Conservation (phyloP, 2,329 filamentous ascomycete genomes). For the Ophiostoma novo-ulmi region DNA sequence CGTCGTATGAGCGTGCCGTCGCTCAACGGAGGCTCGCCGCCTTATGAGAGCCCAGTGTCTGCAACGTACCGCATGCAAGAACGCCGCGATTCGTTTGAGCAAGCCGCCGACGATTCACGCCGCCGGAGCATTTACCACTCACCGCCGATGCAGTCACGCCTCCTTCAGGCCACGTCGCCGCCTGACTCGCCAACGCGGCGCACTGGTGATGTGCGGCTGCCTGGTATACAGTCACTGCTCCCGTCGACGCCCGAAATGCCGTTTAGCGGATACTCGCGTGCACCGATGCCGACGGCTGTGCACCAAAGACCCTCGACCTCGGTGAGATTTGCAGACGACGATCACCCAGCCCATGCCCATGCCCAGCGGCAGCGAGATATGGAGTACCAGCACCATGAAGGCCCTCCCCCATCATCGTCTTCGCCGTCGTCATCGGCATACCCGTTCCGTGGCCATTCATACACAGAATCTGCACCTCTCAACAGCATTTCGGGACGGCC, state of each 20-base stretch:
- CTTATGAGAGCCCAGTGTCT: background rate
- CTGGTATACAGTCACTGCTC: background rate
- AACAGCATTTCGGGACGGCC: background rate
- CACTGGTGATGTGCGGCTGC: background rate
- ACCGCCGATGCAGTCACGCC: background rate
- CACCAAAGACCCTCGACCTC: background rate
- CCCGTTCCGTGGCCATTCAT: background rate
- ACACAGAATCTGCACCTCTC: conserved; percentile 9
- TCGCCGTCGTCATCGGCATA: background rate
- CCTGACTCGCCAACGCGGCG: conserved; percentile 10
- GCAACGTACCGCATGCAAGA: conserved; percentile 1
- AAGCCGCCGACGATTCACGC: conserved; percentile 1
- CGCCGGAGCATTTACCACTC: background rate
- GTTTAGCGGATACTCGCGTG: background rate
- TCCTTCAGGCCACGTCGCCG: background rate
- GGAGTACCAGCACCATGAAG: background rate
- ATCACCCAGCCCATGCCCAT: background rate
- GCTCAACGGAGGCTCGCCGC: background rate
- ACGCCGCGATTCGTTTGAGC: conserved; percentile 6
- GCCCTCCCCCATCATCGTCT: background rate
- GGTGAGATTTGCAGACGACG: conserved; percentile 5
- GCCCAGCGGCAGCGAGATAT: conserved; percentile 3
- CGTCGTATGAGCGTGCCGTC: conserved; percentile 12
- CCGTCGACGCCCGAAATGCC: background rate
- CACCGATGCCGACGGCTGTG: conserved; percentile 1